Percentiles rank a stretch among this genome's conserved stretches.
phyloP scores from a whole-genome alignment of 768 basidiomycete genomes.

The Mycena leptocephala region DNA sequence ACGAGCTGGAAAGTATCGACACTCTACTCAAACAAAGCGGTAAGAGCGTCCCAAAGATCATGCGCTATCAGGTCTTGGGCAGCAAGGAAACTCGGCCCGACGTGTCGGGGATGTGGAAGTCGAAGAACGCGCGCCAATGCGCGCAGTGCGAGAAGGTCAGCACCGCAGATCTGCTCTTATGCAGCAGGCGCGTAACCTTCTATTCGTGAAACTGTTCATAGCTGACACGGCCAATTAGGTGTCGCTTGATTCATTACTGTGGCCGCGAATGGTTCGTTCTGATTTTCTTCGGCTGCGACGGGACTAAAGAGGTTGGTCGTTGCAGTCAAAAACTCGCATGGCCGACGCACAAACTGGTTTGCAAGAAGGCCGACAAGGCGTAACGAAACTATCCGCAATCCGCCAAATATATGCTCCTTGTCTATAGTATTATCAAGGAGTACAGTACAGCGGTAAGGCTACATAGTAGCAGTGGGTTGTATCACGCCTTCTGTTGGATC shows the following conservation, averaged over 20 bases:
- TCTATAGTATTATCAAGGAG: neutral
- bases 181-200: constrained; percentile 10
- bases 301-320: neutral
- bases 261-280: constrained; percentile 40
- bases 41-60: constrained; percentile 12
- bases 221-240: constrained; percentile 20
- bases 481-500: constrained; percentile 25
- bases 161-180: constrained; percentile 16
- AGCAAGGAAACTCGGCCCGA: constrained; percentile 37
- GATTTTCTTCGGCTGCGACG: neutral
- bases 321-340: constrained; percentile 34
- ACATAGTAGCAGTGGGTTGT: neutral
- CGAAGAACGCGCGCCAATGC: constrained; percentile 40
- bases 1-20: constrained; percentile 51
- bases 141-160: constrained; percentile 37
- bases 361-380: constrained; percentile 28
- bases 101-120: constrained; percentile 30
- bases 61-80: constrained; percentile 39
- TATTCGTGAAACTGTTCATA: neutral
- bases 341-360: constrained; percentile 37
- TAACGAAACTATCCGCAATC: neutral
- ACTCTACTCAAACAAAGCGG: constrained; percentile 32
- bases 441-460: neutral
- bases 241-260: constrained; percentile 41
- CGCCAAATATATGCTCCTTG: neutral